Evolutionary conservation across 164 flowering plant genomes (phyloP), one percentile per base, ranked within the genome.

Genomic region (Vitis rotundifolia): DNA sequence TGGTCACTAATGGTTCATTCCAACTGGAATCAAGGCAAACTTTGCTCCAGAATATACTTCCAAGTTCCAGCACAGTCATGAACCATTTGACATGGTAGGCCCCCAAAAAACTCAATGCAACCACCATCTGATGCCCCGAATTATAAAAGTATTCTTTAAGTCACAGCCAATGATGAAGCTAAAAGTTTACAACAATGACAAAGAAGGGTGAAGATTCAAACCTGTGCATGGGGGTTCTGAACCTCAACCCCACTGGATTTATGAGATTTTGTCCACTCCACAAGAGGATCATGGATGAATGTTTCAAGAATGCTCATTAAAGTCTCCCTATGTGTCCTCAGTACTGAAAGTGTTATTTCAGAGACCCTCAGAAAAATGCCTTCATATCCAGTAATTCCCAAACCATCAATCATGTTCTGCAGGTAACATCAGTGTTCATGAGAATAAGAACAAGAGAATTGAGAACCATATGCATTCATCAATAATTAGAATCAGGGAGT

Each of bases 211-310:
- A 54, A 61, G 55, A 68, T 63, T 44, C 79, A 73, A 73, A 96
- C 99, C 98, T 93, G 98, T 54, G 99, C 99, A 80, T 91, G 98
- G 54, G 98, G 98, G 72, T 96, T 96, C 83, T 93, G 87, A 75
- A 96, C 99, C 79, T 96, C 99, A 52, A 88, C 91, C 44, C 94
- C 95, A 72, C 99, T 96, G 28, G 94, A 89, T 76, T 93, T 96
- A 87, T 93, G 99, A 78, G 91, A 82, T 76, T 96, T 96, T 50
- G 99, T 96, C 99, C 99, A 96, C 73, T 96, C 99, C 18, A 96
- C 98, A 26, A 93, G 92, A 70, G 99, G 99, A 79, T 96, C 99
- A 69, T 96, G 99, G 75, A 96, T 88, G 77, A 96, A 96, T 49
- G 99, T 96, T 81, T 96, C 99, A 51, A 96, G 92, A 69, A 96